phyloP scores from a whole-genome alignment of 2,329 filamentous ascomycete genomes.

The Verticillium alfalfae region DNA sequence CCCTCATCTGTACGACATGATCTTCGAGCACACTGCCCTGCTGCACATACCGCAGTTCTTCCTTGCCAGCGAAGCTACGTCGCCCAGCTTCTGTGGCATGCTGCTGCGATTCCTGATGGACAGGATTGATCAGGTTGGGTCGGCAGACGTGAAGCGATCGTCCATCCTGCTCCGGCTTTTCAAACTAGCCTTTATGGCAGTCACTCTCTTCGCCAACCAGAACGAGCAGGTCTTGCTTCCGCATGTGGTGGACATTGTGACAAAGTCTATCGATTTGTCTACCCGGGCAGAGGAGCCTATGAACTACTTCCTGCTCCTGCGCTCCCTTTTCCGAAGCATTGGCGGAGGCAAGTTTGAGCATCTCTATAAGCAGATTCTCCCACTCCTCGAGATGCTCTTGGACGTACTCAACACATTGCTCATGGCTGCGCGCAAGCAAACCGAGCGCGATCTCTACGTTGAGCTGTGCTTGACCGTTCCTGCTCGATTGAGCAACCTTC shows the following conservation, averaged over 20 bases:
- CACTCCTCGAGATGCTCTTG: conserved; percentile 91
- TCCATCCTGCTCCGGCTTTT: conserved; percentile 90
- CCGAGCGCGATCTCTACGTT: conserved; percentile 92
- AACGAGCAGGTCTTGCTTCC: conserved; percentile 95
- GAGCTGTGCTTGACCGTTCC: conserved; percentile 95
- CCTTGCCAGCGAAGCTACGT: conserved; percentile 96
- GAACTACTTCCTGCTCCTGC: conserved; percentile 93
- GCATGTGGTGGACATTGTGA: conserved; percentile 95
- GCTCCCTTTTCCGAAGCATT: conserved; percentile 92
- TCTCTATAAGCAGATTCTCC: conserved; percentile 95
- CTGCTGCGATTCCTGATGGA: conserved; percentile 96
- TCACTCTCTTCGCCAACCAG: conserved; percentile 88
- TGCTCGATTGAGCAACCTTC: conserved; percentile 84
- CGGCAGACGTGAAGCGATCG: conserved; percentile 84
- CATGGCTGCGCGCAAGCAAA: conserved; percentile 80
- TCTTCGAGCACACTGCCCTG: conserved; percentile 91
- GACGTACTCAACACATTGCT: conserved; percentile 96
- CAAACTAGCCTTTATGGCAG: conserved; percentile 98
- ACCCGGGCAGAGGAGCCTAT: conserved; percentile 95
- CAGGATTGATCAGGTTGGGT: conserved; percentile 90
- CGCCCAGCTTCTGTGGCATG: conserved; percentile 97
- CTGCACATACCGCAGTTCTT: conserved; percentile 97
- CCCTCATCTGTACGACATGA: conserved; percentile 92
- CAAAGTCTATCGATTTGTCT: conserved; percentile 92
- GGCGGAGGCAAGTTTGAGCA: conserved; percentile 96